These are phyloP conservation scores for Leucosporidium yakuticum DNA, from an alignment of 768 basidiomycete species.

Conservation along the genomic window DNA sequence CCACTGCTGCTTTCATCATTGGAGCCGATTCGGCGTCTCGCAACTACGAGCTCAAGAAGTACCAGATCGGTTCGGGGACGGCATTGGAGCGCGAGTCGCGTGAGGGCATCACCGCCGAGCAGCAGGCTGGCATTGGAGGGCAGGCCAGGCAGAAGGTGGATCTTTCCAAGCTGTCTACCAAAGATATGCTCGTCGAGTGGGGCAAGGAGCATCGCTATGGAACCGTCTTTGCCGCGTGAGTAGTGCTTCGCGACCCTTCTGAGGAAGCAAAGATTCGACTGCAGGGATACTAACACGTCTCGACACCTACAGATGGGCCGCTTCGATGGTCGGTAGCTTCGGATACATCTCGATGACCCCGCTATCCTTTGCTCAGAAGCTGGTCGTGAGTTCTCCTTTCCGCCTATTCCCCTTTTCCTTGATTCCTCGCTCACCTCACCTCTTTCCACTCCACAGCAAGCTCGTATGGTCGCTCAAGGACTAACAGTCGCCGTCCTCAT, in stretches of 20 bases:
- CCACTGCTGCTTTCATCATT: constrained; percentile 29
- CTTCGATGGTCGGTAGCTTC: constrained; percentile 30
- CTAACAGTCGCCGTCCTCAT: constrained; percentile 41
- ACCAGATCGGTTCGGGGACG: constrained; percentile 27
- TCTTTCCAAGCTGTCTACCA: constrained; percentile 1
- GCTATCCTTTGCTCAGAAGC: constrained; percentile 38
- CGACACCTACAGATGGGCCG: constrained; percentile 14
- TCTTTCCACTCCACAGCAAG: not conserved
- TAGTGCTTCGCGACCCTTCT: not conserved
- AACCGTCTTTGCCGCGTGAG: constrained; percentile 26
- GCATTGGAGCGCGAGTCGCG: not conserved
- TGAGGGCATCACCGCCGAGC: constrained; percentile 8
- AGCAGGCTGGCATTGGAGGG: constrained; percentile 19
- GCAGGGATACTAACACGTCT: too few relatives aligned
- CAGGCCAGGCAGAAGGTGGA: not conserved
- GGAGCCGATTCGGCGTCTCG: constrained; percentile 27
- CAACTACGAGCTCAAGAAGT: constrained; percentile 31
- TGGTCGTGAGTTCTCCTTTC: constrained; percentile 20
- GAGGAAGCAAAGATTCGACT: not conserved
- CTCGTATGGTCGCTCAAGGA: constrained; percentile 39
- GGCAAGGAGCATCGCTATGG: constrained; percentile 30
- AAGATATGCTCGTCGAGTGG: constrained; percentile 31
- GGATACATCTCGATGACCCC: constrained; percentile 32
- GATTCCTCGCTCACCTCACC: not conserved
- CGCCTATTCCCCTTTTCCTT: not conserved